phyloP scores from a whole-genome alignment of 805 yeast genomes.

The Ogataea degrootiae region DNA sequence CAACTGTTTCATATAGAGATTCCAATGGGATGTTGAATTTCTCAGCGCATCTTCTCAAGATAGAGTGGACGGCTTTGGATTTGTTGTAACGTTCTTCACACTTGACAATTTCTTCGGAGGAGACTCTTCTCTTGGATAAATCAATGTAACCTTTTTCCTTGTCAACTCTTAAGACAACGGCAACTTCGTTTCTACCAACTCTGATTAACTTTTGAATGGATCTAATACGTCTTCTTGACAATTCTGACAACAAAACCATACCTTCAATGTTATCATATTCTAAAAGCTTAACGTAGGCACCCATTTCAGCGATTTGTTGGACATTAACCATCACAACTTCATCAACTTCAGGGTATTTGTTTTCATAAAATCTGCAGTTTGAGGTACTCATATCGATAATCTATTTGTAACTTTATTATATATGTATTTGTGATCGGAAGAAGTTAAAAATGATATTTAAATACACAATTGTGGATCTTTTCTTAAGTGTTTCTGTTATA shows the following conservation, averaged over 20 bases:
- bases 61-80: slow-evolving; percentile 97
- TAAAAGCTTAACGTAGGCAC: slow-evolving; percentile 92
- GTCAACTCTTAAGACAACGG: slow-evolving; percentile 95
- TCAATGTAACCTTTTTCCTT: slow-evolving; percentile 98
- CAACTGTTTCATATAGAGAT: slow-evolving; percentile 77
- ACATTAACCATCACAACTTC: slow-evolving; percentile 99
- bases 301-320: slow-evolving; percentile 98
- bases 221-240: slow-evolving; percentile 97
- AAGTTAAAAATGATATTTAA: not conserved
- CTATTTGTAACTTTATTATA: not conserved
- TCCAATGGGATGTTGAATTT: slow-evolving; percentile 87
- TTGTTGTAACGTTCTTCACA: slow-evolving; percentile 97
- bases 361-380: slow-evolving; percentile 94
- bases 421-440: not conserved
- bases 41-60: slow-evolving; percentile 96
- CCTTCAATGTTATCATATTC: slow-evolving; percentile 99
- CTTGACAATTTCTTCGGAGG: slow-evolving; percentile 94
- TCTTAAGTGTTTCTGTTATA: no score
- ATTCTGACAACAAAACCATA: slow-evolving; percentile 92
- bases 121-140: slow-evolving; percentile 93
- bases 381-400: slow-evolving; percentile 63
- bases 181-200: slow-evolving; percentile 98
- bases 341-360: slow-evolving; percentile 97
- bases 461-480: no score
- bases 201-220: slow-evolving; percentile 95